Evolutionary conservation across 2,329 filamentous ascomycete genomes (phyloP), one percentile per base, ranked within the genome.

Genomic region (Microascus cirrosus): DNA sequence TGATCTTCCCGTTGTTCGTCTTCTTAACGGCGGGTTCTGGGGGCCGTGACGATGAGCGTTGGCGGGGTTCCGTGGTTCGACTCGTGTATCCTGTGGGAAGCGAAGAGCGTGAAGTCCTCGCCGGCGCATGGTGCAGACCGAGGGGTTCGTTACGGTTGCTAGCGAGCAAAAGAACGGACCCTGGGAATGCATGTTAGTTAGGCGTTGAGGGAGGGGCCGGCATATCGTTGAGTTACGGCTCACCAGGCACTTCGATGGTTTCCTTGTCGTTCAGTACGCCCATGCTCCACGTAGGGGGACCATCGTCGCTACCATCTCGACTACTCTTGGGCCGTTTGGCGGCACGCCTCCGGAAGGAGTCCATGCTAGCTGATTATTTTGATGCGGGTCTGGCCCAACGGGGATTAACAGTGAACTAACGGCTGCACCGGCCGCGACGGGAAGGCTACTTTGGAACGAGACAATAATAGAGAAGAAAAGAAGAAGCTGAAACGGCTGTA

Each of bases 201-300:
- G 48, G 42, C 34, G 5, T 11, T 25, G 36, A 13, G 13, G 7
- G 25, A 52, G 55, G 39, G n/a, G n/a, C 22, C 6, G 22, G 22
- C 20, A 11, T 18, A 36, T 7, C 13, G 42, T 32, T 32, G 39
- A 4, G 8, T 32, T 53, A 11, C 48, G 36, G 11, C 80, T 62
- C 74, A 91, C 89, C 90, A 63, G 92, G 92, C 15, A 96, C 91
- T 72, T 95, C 89, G 61, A 94, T 87, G 0, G 91, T 96, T 59
- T 86, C 70, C 54, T 75, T 82, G 65, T 94, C 90, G 66, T 90
- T 92, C 62, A 96, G 70, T 28, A 96, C 89, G n/a, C 92, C 91
- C 74, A 95, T 75, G 54, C 74, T 80, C 82, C 81, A 84, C 70
- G 67, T 78, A 6, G 74, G 67, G 25, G 63, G 65, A 7, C 60